These are phyloP conservation scores for Cystobasidium pallidum DNA, from an alignment of 1,284 basidiomycete genomes.

Conservation along the genomic window DNA sequence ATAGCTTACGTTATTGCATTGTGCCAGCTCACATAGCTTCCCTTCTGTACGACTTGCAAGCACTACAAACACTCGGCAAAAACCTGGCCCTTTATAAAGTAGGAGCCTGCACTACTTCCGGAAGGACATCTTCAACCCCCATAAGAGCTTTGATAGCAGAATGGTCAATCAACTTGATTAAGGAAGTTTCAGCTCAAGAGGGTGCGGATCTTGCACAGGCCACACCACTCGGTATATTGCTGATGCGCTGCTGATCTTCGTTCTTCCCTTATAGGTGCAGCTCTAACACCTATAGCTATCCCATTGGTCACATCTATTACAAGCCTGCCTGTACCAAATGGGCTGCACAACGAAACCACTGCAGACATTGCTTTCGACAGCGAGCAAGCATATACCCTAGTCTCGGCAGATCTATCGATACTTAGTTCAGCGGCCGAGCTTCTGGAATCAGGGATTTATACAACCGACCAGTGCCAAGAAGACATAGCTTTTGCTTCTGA, in stretches of 20 bases:
- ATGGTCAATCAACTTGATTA: conserved; percentile 35
- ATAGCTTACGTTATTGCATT: background rate
- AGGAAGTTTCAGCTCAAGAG: conserved; percentile 21
- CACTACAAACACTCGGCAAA: background rate
- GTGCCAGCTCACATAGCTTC: conserved; percentile 13
- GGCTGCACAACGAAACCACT: no score
- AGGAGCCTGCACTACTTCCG: conserved; percentile 3
- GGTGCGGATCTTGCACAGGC: background rate
- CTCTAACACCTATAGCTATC: background rate
- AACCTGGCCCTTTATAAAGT: conserved; percentile 9
- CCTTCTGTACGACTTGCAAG: background rate
- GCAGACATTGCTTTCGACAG: background rate
- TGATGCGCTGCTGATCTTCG: background rate
- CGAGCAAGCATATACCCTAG: conserved; percentile 8
- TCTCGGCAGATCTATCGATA: conserved; percentile 32
- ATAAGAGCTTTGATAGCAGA: conserved; percentile 15
- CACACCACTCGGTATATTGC: background rate
- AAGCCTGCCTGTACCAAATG: background rate
- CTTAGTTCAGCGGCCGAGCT: conserved; percentile 26
- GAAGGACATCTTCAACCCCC: background rate
- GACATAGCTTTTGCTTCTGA: conserved; percentile 11
- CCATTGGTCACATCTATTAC: background rate
- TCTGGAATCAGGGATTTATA: conserved; percentile 24
- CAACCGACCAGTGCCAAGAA: conserved; percentile 25
- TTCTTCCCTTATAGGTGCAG: background rate